A percentile compares a stretch with the other conserved stretches of the same genome.
These are phyloP conservation scores for Coemansia sp. DNA, from an alignment of 192 early-diverging fungal genomes.

Conservation along the genomic window DNA sequence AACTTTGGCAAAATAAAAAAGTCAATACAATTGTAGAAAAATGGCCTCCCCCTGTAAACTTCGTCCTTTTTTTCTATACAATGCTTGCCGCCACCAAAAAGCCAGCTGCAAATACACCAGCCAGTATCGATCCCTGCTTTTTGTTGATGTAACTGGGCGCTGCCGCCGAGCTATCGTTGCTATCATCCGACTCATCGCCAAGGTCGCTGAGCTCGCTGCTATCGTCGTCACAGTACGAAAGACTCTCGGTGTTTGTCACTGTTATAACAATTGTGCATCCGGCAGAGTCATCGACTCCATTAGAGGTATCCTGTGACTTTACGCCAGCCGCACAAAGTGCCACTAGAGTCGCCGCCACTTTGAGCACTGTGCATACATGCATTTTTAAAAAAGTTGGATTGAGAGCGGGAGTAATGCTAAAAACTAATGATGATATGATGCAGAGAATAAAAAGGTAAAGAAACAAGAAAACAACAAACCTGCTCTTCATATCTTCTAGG, in stretches of 20 bases:
- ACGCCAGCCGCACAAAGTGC: background rate
- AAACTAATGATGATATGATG: too few relatives aligned
- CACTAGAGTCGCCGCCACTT: slow-evolving; percentile 1
- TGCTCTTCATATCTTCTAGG: too few relatives aligned
- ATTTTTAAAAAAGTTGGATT: background rate
- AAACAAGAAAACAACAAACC: too few relatives aligned
- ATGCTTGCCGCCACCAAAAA: slow-evolving; percentile 7
- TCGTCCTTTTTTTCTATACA: too few relatives aligned
- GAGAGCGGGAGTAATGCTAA: too few relatives aligned
- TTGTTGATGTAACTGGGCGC: background rate
- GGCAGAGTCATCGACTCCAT: background rate
- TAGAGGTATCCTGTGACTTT: background rate
- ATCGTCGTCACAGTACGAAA: background rate
- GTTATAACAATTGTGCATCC: slow-evolving; percentile 4
- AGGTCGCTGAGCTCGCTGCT: background rate
- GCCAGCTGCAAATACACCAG: background rate
- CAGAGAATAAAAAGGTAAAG: too few relatives aligned
- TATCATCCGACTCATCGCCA: background rate
- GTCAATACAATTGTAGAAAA: background rate
- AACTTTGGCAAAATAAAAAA: background rate
- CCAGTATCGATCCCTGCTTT: slow-evolving; percentile 2
- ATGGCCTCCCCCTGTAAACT: too few relatives aligned
- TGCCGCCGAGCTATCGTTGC: background rate
- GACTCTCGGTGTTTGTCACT: slow-evolving; percentile 4
- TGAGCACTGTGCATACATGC: background rate